A percentile compares a stretch with the other conserved stretches of the same genome.
Conservation (phyloP, 2,329 filamentous ascomycete species). For the Thielaviopsis musarum region DNA sequence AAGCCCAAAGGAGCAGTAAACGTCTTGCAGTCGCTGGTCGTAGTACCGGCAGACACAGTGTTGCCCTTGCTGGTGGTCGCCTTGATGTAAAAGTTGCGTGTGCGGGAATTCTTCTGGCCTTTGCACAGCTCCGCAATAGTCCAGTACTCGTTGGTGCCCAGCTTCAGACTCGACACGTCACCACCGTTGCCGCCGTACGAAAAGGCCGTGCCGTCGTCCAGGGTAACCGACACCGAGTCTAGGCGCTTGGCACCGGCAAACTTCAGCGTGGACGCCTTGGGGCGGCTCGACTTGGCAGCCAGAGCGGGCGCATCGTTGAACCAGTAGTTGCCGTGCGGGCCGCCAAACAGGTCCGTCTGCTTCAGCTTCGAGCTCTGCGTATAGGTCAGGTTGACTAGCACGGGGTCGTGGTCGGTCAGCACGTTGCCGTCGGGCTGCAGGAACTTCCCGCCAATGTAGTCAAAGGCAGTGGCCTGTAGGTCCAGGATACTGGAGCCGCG, state of each 20-base stretch:
- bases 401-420: conserved; percentile 48
- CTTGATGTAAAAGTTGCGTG: conserved; percentile 38
- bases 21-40: conserved; percentile 29
- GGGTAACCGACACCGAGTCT: conserved; percentile 31
- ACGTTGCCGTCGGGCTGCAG: conserved; percentile 37
- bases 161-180: conserved; percentile 22
- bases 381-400: conserved; percentile 38
- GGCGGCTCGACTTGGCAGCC: conserved; percentile 17
- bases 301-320: conserved; percentile 36
- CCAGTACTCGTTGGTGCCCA: conserved; percentile 32
- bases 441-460: conserved; percentile 40
- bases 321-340: conserved; percentile 30
- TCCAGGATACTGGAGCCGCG: conserved; percentile 30
- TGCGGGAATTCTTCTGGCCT: conserved; percentile 26
- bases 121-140: conserved; percentile 31
- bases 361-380: conserved; percentile 21
- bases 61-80: conserved; percentile 34
- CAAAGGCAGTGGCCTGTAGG: conserved; percentile 31
- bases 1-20: conserved; percentile 31
- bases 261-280: conserved; percentile 23
- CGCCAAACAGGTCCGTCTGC: conserved; percentile 31
- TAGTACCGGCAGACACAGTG: conserved; percentile 26
- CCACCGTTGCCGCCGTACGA: conserved; percentile 39
- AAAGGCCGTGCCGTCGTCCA: conserved; percentile 31
- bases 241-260: conserved; percentile 32